Evolutionary conservation across 2,329 filamentous ascomycete species (phyloP).

Genomic region (Alternaria alternata): DNA sequence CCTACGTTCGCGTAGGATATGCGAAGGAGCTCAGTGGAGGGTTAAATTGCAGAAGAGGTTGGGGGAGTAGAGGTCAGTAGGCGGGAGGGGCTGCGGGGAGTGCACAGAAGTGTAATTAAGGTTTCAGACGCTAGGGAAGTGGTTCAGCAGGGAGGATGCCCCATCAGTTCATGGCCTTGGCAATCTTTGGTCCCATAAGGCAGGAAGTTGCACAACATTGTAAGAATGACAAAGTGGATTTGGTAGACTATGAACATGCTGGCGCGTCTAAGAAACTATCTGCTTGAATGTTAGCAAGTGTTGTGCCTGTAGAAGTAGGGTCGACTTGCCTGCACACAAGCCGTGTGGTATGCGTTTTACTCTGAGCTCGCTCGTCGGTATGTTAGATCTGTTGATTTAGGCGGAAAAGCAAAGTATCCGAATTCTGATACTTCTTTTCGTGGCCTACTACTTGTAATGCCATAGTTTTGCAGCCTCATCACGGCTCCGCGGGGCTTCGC

Average conservation of each 20-base stretch:
- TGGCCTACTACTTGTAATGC: background rate
- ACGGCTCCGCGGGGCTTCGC: conserved; percentile 5
- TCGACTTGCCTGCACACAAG: conserved; percentile 2
- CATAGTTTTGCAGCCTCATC: background rate
- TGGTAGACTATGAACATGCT: background rate
- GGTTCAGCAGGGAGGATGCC: conserved; percentile 8
- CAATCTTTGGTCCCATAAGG: conserved; percentile 5
- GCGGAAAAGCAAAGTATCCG: no score
- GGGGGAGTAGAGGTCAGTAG: conserved; percentile 4
- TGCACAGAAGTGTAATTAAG: conserved; percentile 24
- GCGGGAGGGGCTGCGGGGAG: conserved; percentile 3
- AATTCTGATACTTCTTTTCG: background rate
- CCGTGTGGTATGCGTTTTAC: background rate
- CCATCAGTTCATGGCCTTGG: conserved; percentile 19
- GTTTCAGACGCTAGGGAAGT: conserved; percentile 22
- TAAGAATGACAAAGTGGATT: background rate
- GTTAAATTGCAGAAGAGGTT: background rate
- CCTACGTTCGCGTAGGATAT: background rate
- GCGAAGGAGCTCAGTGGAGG: background rate
- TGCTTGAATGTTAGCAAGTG: conserved; percentile 11
- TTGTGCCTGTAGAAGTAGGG: background rate
- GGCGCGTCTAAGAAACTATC: conserved; percentile 1
- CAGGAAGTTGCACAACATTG: background rate
- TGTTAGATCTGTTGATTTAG: background rate
- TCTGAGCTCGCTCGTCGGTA: background rate